Evolutionary conservation across 164 flowering plant species (phyloP).

Genomic region (Magnolia kwangsiensis): DNA sequence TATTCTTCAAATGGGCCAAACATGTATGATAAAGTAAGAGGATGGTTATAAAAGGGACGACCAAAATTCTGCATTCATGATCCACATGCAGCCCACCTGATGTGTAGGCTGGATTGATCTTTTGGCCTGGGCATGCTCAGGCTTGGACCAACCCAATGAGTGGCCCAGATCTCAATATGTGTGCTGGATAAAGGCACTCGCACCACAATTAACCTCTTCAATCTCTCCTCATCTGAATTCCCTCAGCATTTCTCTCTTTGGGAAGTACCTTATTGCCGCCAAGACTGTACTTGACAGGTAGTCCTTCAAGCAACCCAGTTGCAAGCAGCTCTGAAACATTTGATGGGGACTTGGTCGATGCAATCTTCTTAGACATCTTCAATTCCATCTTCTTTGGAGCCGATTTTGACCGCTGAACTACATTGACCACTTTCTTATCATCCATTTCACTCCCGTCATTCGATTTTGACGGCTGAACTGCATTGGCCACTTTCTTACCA

Average conservation of each 20-base stretch:
- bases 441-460: neutral
- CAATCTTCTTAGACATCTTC: constrained; percentile 37
- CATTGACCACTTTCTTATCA: constrained; percentile 2
- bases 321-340: constrained; percentile 54
- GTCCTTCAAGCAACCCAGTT: constrained; percentile 69
- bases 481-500: constrained; percentile 1
- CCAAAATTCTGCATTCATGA: neutral
- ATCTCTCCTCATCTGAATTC: neutral
- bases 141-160: neutral
- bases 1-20: neutral
- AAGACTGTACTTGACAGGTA: constrained; percentile 37
- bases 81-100: neutral
- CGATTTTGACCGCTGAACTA: constrained; percentile 5
- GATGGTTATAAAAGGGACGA: neutral
- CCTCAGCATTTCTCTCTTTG: neutral
- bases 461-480: constrained; percentile 3
- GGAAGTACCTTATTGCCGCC: constrained; percentile 1
- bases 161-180: too few relatives aligned
- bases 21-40: neutral
- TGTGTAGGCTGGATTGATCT: neutral
- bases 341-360: constrained; percentile 33
- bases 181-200: too few relatives aligned
- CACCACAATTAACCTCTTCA: neutral
- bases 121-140: neutral
- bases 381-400: constrained; percentile 19